Evolutionary conservation across 371 early-diverging fungal genomes (phyloP).

Genomic region (Basidiobolus heterosporus): DNA sequence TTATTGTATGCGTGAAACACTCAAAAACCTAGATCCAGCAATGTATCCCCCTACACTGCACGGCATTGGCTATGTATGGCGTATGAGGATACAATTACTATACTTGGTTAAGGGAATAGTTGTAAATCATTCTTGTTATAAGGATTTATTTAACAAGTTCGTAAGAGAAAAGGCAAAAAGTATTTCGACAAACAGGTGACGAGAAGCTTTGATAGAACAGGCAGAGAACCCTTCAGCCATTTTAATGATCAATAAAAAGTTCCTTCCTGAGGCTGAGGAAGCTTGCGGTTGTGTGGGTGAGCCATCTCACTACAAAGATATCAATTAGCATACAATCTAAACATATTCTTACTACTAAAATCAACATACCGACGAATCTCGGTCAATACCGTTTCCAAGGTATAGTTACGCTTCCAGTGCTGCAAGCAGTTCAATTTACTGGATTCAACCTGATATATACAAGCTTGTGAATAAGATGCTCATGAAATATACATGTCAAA

Average conservation of each 20-base stretch:
- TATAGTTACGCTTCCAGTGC: slow-evolving; percentile 61
- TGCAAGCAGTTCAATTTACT: slow-evolving; percentile 49
- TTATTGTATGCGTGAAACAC: too few relatives aligned
- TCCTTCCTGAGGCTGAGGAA: slow-evolving; percentile 81
- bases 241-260: slow-evolving; percentile 28
- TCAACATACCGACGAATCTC: slow-evolving; percentile 60
- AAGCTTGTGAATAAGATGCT: not conserved
- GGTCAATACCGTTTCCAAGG: slow-evolving; percentile 68
- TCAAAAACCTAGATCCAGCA: too few relatives aligned
- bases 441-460: slow-evolving; percentile 43
- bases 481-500: not conserved
- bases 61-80: too few relatives aligned
- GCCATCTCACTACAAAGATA: slow-evolving; percentile 63
- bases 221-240: too few relatives aligned
- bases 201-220: too few relatives aligned
- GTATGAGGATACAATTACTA: too few relatives aligned
- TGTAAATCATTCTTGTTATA: too few relatives aligned
- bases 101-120: too few relatives aligned
- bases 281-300: slow-evolving; percentile 54
- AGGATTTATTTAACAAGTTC: too few relatives aligned
- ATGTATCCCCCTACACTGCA: too few relatives aligned
- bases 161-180: too few relatives aligned
- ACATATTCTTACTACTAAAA: not conserved
- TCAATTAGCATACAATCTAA: not conserved
- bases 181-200: too few relatives aligned